Evolutionary conservation across 1,139 yeast species (phyloP).

Genomic region (Nakaseomyces uthaithaninus): DNA sequence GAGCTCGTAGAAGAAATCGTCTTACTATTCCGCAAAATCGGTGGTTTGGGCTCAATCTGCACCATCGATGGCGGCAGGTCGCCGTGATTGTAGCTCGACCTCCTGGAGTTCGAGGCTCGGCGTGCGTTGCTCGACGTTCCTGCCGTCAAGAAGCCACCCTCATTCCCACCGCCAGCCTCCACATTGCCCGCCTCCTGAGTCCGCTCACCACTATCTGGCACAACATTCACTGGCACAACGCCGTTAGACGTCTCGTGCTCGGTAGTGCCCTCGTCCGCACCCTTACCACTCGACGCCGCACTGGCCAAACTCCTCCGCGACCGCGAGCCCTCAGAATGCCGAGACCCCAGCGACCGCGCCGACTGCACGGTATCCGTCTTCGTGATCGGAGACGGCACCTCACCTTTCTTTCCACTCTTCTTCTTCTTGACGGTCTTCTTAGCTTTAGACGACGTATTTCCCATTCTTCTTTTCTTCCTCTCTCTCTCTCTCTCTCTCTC

Average conservation of each 20-base stretch:
- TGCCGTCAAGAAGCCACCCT: background rate
- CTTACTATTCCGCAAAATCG: slow-evolving; percentile 39
- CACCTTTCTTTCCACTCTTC: slow-evolving; percentile 26
- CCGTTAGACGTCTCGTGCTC: no score
- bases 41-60: slow-evolving; percentile 54
- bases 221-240: no score
- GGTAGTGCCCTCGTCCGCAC: background rate
- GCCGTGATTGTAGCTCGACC: slow-evolving; percentile 13
- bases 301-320: background rate
- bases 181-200: no score
- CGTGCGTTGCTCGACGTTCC: slow-evolving; percentile 24
- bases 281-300: background rate
- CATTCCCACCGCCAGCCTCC: background rate
- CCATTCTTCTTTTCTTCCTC: slow-evolving; percentile 16
- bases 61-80: slow-evolving; percentile 54
- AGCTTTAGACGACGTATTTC: slow-evolving; percentile 29
- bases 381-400: slow-evolving; percentile 37
- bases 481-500: background rate
- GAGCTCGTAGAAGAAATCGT: slow-evolving; percentile 13
- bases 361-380: slow-evolving; percentile 49
- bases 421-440: slow-evolving; percentile 14
- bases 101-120: slow-evolving; percentile 31
- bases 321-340: slow-evolving; percentile 32
- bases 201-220: no score
- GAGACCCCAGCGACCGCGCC: slow-evolving; percentile 41